Evolutionary conservation across 2,329 filamentous ascomycete genomes (phyloP), one percentile per base, ranked within the genome.

Genomic region (Microascus cirrosus): DNA sequence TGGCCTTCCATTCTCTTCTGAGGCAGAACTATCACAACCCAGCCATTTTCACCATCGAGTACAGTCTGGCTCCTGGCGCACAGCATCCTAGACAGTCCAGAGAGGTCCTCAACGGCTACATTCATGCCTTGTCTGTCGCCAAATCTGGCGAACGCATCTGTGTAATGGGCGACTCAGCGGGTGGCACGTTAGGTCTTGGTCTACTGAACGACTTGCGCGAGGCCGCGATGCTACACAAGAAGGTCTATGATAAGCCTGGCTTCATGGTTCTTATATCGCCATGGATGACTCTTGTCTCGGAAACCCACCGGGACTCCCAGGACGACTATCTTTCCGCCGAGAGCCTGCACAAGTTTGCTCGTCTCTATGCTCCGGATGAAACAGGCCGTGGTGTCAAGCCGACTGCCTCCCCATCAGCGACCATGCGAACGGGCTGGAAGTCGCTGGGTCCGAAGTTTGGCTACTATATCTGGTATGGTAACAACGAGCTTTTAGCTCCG

Each of bases 81-180:
- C 78, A 77, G 12, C 93, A 89, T 65, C 90, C 90, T 1, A 83
- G 77, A 2, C 90, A 94, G 69, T 72, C 92, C 12, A 76, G 86
- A 52, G 82, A 95, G 71, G 81, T 83, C 0, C 69, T 88, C 5
- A 77, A 80, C 54, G 89, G 85, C 1, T 94, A 93, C 70, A 80
- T 82, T 61, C 83, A 90, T 64, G 80, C 89, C 8, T 73, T 90
- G 1, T 78, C 79, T 6, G 73, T 80, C 3, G 79, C 80, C 28
- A 69, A 73, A 24, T 77, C 86, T 45, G 74, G 84, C 0, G 79
- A 80, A 2, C 82, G 77, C 48, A 77, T 95, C 28, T 86, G 85
- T 61, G 79, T 95, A 3, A 82, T 81, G 54, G 90, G 90, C 6
- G 90, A 95, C 69, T 93, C 89, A 1, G 90, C 90, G 1, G 90